These are phyloP conservation scores for Gremmenia infestans DNA, from an alignment of 2,329 filamentous ascomycete genomes.

Conservation along the genomic window DNA sequence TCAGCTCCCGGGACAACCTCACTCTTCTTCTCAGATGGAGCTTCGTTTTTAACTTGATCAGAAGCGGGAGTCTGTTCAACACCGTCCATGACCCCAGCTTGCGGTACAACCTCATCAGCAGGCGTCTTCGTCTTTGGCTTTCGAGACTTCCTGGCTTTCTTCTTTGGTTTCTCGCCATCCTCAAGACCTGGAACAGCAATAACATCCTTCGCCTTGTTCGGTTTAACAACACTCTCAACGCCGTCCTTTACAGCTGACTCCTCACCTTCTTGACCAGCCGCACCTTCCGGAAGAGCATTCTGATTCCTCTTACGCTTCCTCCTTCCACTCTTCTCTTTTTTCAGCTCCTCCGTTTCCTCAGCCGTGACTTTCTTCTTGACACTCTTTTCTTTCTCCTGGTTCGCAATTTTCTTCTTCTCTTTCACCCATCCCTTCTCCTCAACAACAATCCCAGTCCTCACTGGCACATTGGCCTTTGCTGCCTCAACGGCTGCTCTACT, in stretches of 20 bases:
- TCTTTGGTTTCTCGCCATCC: neutral
- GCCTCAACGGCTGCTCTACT: neutral
- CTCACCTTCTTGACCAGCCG: neutral
- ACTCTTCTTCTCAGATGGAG: too few relatives aligned
- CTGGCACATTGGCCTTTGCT: neutral
- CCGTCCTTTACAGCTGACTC: neutral
- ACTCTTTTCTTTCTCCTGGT: neutral
- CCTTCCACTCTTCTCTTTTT: slow-evolving; percentile 9
- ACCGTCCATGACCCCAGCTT: neutral
- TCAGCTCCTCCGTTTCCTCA: neutral
- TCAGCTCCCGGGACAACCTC: neutral
- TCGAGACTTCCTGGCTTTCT: neutral
- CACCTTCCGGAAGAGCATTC: slow-evolving; percentile 14
- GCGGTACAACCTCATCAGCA: neutral
- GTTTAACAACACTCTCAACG: too few relatives aligned
- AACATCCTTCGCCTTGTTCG: neutral
- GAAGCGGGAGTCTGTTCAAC: neutral
- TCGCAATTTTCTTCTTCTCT: neutral
- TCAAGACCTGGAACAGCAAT: neutral
- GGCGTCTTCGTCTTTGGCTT: neutral
- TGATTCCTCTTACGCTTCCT: slow-evolving; percentile 23
- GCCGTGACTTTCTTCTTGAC: neutral
- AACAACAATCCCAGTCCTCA: neutral
- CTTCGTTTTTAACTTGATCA: neutral
- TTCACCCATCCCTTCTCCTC: neutral